Conservation (phyloP, 2,329 filamentous ascomycete genomes). For the Microdochium trichocladiopsis region DNA sequence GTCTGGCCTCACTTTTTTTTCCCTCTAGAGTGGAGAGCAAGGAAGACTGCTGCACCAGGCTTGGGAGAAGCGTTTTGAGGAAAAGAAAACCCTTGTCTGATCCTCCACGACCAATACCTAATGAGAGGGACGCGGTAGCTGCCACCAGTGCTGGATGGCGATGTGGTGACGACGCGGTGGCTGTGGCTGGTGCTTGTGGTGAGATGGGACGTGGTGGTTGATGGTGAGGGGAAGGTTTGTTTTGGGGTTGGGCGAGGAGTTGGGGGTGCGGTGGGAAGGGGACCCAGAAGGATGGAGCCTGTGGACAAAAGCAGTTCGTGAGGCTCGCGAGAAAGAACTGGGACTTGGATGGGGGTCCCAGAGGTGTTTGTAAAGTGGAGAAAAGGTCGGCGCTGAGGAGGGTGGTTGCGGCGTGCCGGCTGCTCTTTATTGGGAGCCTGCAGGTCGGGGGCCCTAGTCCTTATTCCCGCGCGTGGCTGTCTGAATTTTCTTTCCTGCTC, state of each 20-base stretch:
- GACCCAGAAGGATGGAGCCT: constrained; percentile 25
- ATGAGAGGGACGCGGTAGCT: not conserved
- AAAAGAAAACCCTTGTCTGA: not conserved
- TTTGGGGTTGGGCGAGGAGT: constrained; percentile 10
- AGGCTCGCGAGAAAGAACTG: constrained; percentile 15
- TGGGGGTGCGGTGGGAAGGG: constrained; percentile 22
- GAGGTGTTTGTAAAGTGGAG: constrained; percentile 1
- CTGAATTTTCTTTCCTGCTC: not conserved
- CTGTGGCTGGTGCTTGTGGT: not conserved
- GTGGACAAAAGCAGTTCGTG: constrained; percentile 25
- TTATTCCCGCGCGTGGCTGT: not conserved
- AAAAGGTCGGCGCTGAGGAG: not conserved
- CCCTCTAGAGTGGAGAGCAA: no score
- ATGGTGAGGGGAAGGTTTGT: constrained; percentile 1
- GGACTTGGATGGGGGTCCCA: constrained; percentile 1
- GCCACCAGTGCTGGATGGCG: not conserved
- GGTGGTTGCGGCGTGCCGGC: not conserved
- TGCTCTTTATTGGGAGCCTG: not conserved
- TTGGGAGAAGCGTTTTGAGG: not conserved
- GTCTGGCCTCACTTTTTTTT: not conserved
- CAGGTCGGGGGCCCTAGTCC: not conserved
- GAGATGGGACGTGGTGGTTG: not conserved
- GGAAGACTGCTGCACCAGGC: no score
- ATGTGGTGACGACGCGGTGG: not conserved
- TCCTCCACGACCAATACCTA: not conserved